Percentiles rank a stretch among this genome's conserved stretches.
These are phyloP conservation scores for Colletotrichum siamense DNA, from an alignment of 2,329 filamentous ascomycete genomes.

Conservation along the genomic window DNA sequence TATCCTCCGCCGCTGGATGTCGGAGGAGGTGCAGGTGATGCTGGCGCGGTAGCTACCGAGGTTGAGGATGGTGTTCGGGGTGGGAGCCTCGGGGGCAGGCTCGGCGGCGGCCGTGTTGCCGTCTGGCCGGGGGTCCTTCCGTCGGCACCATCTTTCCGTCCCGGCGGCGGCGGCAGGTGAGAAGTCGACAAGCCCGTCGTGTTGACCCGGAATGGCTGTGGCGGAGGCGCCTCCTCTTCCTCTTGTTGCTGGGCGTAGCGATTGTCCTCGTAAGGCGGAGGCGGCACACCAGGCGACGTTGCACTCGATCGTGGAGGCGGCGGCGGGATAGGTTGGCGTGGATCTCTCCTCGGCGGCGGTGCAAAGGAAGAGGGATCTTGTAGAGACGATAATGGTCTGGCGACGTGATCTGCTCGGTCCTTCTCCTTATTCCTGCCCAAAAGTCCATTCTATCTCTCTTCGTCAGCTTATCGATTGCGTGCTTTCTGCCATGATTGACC, in stretches of 20 bases:
- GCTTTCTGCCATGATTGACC: neutral
- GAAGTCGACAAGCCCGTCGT: conserved; percentile 74
- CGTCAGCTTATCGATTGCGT: neutral
- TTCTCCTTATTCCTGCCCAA: conserved; percentile 45
- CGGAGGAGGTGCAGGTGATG: conserved; percentile 50
- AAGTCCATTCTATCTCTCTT: conserved; percentile 48
- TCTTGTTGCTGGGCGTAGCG: conserved; percentile 25
- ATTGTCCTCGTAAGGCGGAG: conserved; percentile 22
- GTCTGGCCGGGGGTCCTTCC: conserved; percentile 30
- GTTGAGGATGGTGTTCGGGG: conserved; percentile 48
- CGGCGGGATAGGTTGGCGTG: conserved; percentile 21
- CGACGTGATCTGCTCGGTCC: conserved; percentile 39
- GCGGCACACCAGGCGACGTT: conserved; percentile 38
- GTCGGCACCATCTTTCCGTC: conserved; percentile 50
- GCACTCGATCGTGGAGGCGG: conserved; percentile 33
- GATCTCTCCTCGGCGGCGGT: conserved; percentile 74
- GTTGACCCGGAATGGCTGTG: conserved; percentile 71
- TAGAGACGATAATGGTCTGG: conserved; percentile 71
- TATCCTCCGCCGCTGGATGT: conserved; percentile 30
- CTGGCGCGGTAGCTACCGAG: conserved; percentile 13
- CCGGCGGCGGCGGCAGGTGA: conserved; percentile 74
- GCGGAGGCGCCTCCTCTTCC: conserved; percentile 49
- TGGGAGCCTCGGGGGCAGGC: conserved; percentile 73
- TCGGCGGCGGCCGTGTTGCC: conserved; percentile 50
- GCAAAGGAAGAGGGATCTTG: conserved; percentile 81